phyloP scores from a whole-genome alignment of 148 eudicot species.

The Oxyria digyna region DNA sequence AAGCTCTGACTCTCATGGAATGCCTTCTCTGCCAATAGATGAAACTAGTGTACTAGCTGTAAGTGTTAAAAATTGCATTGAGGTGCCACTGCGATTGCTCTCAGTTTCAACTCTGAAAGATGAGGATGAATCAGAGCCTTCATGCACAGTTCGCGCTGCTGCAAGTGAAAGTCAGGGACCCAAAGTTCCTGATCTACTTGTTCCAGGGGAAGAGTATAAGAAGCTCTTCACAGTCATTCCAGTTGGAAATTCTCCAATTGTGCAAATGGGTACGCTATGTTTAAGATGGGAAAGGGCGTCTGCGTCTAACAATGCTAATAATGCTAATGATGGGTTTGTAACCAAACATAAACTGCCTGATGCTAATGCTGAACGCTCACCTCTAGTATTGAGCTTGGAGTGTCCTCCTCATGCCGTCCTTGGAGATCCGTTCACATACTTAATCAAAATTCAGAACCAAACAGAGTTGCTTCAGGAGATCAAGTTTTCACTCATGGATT shows the following conservation, averaged over 20 bases:
- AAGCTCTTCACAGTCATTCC: constrained; percentile 68
- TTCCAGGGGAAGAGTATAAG: constrained; percentile 71
- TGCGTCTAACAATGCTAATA: constrained; percentile 1
- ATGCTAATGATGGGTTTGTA: constrained; percentile 29
- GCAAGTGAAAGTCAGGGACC: constrained; percentile 24
- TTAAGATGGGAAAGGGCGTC: constrained; percentile 66
- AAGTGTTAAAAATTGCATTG: constrained; percentile 66
- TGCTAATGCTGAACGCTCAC: constrained; percentile 55
- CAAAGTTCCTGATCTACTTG: constrained; percentile 30
- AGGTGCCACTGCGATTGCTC: constrained; percentile 67
- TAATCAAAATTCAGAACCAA: constrained; percentile 53
- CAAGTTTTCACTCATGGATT: constrained; percentile 71
- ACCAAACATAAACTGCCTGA: constrained; percentile 73
- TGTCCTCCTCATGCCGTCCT: constrained; percentile 89
- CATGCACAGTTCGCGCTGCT: constrained; percentile 33
- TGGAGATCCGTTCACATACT: constrained; percentile 71
- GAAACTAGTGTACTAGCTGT: constrained; percentile 67
- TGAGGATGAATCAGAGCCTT: constrained; percentile 30
- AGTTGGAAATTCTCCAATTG: constrained; percentile 26
- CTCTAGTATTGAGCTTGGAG: constrained; percentile 57
- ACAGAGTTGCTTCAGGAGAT: constrained; percentile 82
- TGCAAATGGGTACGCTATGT: constrained; percentile 52
- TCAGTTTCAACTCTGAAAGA: constrained; percentile 59
- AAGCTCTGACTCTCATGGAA: constrained; percentile 28
- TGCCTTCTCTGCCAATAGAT: constrained; percentile 48